Base-by-base conservation (phyloP, 306 rosid species). In the Comarum palustre region DNA sequence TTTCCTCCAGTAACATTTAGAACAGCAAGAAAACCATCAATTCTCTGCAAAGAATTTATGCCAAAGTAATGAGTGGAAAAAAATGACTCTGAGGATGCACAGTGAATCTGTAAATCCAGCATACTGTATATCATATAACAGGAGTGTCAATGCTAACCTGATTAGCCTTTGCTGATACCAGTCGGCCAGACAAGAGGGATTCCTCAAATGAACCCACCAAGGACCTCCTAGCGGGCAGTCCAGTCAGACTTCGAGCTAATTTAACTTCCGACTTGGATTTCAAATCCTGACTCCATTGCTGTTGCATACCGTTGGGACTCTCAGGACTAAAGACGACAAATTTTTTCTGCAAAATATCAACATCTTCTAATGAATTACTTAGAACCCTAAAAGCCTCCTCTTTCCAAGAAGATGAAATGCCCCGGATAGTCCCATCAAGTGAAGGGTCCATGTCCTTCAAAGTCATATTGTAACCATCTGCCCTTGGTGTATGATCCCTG, bases 121-220 rank as follows among this genome's bases (percentile, higher is more conserved):
- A 32, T 52, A 80, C 54, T 73, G 11, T 76, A 25, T 59, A 80
- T 42, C 68, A 43, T 5, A 69, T 41, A 65, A 67, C 68, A 68
- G 52, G 68, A 66, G 46, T 71, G 50, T 31, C 15, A 48, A 41
- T 60, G 15, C 83, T 74, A 81, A 92, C 94, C 92, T 86, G 86
- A 73, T 82, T 74, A 83, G 79, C 73, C 89, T 85, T 88, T 69
- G 74, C 84, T 20, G 81, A 86, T 16, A 76, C 79, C 73, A 90
- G 83, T 51, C 96, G 84, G 34, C 97, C 97, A 42, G 93, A 87
- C 77, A 92, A 81, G 45, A 92, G 72, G 20, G 96, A 92, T 81
- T 92, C 97, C 89, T 92, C 96, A 51, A 90, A 90, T 27, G 97
- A 92, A 72, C 97, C 97, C 64, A 92, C 85, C 72, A 92, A 80